Evolutionary conservation across 495 filamentous ascomycete genomes (phyloP), one percentile per base, ranked within the genome.

Genomic region (Penicillium cinerascens): DNA sequence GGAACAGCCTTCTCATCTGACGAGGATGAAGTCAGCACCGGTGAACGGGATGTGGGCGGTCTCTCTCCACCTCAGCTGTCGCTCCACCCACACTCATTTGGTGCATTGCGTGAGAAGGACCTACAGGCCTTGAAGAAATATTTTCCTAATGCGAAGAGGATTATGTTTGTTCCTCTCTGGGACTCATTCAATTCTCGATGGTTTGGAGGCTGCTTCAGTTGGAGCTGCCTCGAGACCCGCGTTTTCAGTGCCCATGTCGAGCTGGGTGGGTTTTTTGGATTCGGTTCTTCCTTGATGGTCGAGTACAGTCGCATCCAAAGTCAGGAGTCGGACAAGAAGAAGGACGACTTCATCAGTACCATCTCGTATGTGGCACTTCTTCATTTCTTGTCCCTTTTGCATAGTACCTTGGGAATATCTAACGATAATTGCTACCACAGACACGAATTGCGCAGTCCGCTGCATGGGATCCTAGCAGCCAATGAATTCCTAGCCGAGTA

Each of bases 341-440:
- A 88, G 59, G 75, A 76, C 1, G 83, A 84, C 46, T 84, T 87
- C 56, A 83, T 88, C 25, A 81, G 80, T 2, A 84, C 78, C 20
- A 81, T 88, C 13, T 85, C 80, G 29, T 59, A 22, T 44, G 56
- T 51, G 17, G 66, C 74, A 29, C 26, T 1, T 29, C 7, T 6
- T 9, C 1, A 6, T 10, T 29, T 6, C 7, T 29, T 10, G 26
- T 29, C 11, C 7, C 26, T 29, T 10, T 6, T 29, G 26, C 7
- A 10, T 29, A 10, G 26, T 29, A 6, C 3, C 1, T 9, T 29
- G n/a, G 4, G 26, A 29, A 29, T 4, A 29, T 29, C 7, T 29
- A 6, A 29, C 11, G 7, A 85, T 18, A 11, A 66, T 62, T 39
- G 6, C 4, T 21, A n/a, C 54, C 81, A 40, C 9, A 61, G 58